These are phyloP conservation scores for Elaphomyces granulatus DNA, from an alignment of 495 filamentous ascomycete species.

Conservation along the genomic window DNA sequence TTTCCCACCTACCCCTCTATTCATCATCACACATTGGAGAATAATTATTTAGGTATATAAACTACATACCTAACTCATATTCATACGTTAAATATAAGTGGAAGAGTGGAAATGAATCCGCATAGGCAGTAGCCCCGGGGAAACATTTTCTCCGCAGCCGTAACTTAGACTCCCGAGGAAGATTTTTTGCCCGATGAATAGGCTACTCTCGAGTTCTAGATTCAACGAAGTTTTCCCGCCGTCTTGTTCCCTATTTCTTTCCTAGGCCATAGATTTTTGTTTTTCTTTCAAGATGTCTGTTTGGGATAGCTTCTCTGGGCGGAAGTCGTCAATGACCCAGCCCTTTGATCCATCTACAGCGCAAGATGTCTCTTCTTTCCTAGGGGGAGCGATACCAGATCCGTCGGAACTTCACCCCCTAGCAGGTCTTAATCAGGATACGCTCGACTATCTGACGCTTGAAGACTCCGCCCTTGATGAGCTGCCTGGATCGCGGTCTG, in stretches of 20 bases:
- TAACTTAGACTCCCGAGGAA: too few species aligned
- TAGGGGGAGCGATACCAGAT: slow-evolving; percentile 60
- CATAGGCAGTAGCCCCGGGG: too few species aligned
- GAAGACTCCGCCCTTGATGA: slow-evolving; percentile 83
- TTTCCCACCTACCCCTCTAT: too few species aligned
- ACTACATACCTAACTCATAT: too few species aligned
- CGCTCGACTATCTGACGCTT: slow-evolving; percentile 83
- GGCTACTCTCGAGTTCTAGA: not conserved
- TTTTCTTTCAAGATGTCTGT: slow-evolving; percentile 56
- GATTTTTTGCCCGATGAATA: too few species aligned
- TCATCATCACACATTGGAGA: too few species aligned
- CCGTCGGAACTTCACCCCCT: slow-evolving; percentile 84
- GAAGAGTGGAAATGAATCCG: too few species aligned
- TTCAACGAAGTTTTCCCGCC: slow-evolving; percentile 1
- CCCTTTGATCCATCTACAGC: slow-evolving; percentile 53
- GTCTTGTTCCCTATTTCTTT: not conserved
- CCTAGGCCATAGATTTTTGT: too few species aligned
- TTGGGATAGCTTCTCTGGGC: slow-evolving; percentile 79
- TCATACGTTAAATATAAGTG: too few species aligned
- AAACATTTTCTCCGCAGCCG: too few species aligned
- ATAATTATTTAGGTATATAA: too few species aligned
- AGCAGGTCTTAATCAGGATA: slow-evolving; percentile 80
- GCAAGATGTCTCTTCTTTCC: slow-evolving; percentile 71
- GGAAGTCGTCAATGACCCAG: slow-evolving; percentile 51
- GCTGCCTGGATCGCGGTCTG: slow-evolving; percentile 71